Percentiles rank a stretch among this genome's conserved stretches.
Evolutionary conservation across 1,284 basidiomycete species (phyloP).

Genomic region (Rhodotorula sp.): DNA sequence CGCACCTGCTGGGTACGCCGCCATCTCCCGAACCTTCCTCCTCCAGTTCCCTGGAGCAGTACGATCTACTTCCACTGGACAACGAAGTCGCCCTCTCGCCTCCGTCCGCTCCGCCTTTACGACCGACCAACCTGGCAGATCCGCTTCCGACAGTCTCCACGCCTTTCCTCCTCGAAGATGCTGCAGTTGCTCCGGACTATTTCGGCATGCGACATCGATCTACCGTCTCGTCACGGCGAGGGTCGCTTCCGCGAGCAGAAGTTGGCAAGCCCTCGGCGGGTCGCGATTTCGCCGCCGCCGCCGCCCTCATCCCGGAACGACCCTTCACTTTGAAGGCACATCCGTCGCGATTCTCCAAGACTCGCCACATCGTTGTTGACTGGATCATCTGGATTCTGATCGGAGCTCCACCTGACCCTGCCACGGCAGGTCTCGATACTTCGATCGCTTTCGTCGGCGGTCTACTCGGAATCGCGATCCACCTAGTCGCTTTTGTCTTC

Average conservation of each 20-base stretch:
- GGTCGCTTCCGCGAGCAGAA: neutral
- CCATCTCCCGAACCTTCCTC: neutral
- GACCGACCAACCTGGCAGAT: neutral
- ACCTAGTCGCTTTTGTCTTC: slow-evolving; percentile 31
- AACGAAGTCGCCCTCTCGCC: neutral
- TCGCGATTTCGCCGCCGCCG: neutral
- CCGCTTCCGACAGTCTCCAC: neutral
- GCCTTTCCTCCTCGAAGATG: neutral
- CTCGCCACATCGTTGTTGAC: slow-evolving; percentile 1
- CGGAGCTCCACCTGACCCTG: slow-evolving; percentile 6
- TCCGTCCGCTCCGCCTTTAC: slow-evolving; percentile 6
- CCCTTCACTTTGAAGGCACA: neutral
- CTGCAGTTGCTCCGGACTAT: slow-evolving; percentile 12
- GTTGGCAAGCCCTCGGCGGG: neutral
- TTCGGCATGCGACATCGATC: slow-evolving; percentile 1
- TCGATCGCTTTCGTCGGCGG: slow-evolving; percentile 25
- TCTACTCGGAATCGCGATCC: slow-evolving; percentile 26
- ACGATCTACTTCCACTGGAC: neutral
- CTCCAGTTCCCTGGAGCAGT: neutral
- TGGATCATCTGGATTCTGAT: slow-evolving; percentile 24
- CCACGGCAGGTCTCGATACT: neutral
- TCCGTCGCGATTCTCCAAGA: neutral
- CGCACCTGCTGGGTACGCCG: slow-evolving; percentile 14
- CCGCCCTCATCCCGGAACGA: neutral
- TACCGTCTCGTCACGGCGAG: neutral